Evolutionary conservation across 805 yeast genomes (phyloP).

Genomic region (Saturnispora sekii): DNA sequence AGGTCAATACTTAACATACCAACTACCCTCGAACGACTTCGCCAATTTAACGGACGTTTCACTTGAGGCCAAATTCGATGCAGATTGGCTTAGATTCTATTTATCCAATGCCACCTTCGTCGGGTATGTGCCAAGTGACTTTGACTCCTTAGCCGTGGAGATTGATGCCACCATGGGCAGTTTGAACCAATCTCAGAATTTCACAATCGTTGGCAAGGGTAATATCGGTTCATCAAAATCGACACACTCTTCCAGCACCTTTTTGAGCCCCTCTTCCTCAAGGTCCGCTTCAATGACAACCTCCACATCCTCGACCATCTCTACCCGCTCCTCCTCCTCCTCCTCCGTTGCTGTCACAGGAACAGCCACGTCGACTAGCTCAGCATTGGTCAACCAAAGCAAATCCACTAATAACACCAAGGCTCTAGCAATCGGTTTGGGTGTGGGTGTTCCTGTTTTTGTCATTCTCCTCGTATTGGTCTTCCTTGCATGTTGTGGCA

Average conservation of each 20-base stretch:
- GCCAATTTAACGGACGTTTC: conserved; percentile 43
- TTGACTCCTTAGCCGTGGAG: conserved; percentile 31
- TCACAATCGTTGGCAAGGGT: conserved; percentile 46
- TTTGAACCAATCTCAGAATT: conserved; percentile 30
- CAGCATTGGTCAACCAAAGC: conserved; percentile 21
- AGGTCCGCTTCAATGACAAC: conserved; percentile 24
- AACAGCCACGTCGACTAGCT: conserved; percentile 13
- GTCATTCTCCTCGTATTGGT: conserved; percentile 38
- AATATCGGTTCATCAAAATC: conserved; percentile 18
- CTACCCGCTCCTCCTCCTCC: conserved; percentile 23
- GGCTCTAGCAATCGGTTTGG: conserved; percentile 78
- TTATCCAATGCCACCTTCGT: conserved; percentile 49
- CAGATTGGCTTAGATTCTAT: conserved; percentile 61
- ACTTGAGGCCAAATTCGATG: conserved; percentile 35
- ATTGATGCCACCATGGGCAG: conserved; percentile 34
- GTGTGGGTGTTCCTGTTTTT: conserved; percentile 70
- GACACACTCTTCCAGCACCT: conserved; percentile 10
- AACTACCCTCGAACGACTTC: conserved; percentile 45
- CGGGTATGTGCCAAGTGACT: conserved; percentile 55
- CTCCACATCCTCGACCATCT: conserved; percentile 23
- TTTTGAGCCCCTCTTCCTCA: conserved; percentile 14
- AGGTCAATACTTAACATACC: conserved; percentile 49
- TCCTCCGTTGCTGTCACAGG: too few relatives aligned
- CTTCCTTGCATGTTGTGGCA: conserved; percentile 47
- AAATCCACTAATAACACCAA: conserved; percentile 22